A percentile compares a stretch with the other conserved stretches of the same genome.
Evolutionary conservation across 495 filamentous ascomycete genomes (phyloP).

Genomic region (Daldinia caldariorum): DNA sequence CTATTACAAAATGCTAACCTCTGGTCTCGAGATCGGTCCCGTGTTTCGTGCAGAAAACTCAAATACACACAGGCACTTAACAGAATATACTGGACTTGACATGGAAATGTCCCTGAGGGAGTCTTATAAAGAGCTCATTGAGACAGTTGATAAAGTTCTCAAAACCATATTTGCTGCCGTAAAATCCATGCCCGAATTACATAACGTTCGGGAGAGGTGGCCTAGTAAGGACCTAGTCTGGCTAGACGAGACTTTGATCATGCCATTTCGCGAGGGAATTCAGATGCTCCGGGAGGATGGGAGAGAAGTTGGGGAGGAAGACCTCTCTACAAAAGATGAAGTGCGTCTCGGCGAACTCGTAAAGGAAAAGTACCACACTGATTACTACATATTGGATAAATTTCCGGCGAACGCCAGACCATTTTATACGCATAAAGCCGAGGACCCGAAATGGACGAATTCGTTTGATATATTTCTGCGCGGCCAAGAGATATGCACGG

Average conservation of each 20-base stretch:
- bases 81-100: conserved; percentile 86
- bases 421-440: conserved; percentile 84
- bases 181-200: conserved; percentile 66
- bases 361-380: conserved; percentile 75
- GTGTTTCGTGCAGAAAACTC: conserved; percentile 89
- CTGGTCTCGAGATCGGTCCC: conserved; percentile 63
- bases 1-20: not conserved
- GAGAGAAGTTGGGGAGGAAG: conserved; percentile 68
- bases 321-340: conserved; percentile 77
- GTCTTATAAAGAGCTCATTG: conserved; percentile 82
- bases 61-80: conserved; percentile 86
- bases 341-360: conserved; percentile 74
- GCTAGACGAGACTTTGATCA: conserved; percentile 74
- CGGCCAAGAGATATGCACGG: conserved; percentile 81
- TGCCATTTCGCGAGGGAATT: conserved; percentile 75
- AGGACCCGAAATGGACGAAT: conserved; percentile 73
- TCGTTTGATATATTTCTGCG: conserved; percentile 86
- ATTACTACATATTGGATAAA: conserved; percentile 85
- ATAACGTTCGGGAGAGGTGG: conserved; percentile 60
- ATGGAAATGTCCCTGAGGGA: conserved; percentile 83
- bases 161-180: conserved; percentile 78
- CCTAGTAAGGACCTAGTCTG: conserved; percentile 62
- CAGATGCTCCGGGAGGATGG: conserved; percentile 76
- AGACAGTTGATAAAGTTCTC: conserved; percentile 76
- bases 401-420: conserved; percentile 76